These are phyloP conservation scores for Chytriomyces confervae DNA, from an alignment of 192 early-diverging fungal genomes.

Conservation along the genomic window DNA sequence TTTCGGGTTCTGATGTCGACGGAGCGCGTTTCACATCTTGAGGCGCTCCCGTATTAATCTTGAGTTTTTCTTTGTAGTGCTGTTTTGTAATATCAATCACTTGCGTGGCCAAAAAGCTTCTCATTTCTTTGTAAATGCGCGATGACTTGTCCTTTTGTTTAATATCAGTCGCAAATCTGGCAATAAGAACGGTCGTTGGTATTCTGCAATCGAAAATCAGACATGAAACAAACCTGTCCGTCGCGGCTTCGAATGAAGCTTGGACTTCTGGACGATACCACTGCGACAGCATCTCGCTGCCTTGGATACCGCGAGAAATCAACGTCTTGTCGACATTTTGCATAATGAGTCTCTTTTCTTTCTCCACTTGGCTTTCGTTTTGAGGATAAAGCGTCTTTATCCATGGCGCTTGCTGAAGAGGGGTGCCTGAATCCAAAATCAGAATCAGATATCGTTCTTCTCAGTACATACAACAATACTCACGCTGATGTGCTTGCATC, in stretches of 20 bases:
- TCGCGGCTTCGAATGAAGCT: background rate
- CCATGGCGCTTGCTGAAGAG: constrained; percentile 11
- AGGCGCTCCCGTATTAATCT: background rate
- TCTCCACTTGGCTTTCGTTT: background rate
- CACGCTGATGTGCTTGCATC: constrained; percentile 9
- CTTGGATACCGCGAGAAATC: background rate
- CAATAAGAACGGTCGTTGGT: too few relatives aligned
- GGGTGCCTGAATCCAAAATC: constrained; percentile 9
- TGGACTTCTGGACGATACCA: background rate
- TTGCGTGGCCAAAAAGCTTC: constrained; percentile 8
- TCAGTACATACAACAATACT: background rate
- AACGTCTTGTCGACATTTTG: constrained; percentile 2
- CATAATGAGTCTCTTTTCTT: background rate
- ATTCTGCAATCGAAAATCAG: too few relatives aligned
- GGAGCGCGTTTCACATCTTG: too few relatives aligned
- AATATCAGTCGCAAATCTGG: background rate
- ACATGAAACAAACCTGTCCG: background rate
- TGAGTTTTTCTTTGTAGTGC: constrained; percentile 9
- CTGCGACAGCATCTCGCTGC: background rate
- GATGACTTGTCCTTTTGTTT: background rate
- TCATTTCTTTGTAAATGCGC: constrained; percentile 25
- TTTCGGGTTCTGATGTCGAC: too few relatives aligned
- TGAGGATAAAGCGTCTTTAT: constrained; percentile 1
- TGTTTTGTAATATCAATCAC: constrained; percentile 1
- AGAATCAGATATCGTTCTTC: background rate